Base-by-base conservation (phyloP, 305 asterid genomes). In the Caryopteris hybrid region DNA sequence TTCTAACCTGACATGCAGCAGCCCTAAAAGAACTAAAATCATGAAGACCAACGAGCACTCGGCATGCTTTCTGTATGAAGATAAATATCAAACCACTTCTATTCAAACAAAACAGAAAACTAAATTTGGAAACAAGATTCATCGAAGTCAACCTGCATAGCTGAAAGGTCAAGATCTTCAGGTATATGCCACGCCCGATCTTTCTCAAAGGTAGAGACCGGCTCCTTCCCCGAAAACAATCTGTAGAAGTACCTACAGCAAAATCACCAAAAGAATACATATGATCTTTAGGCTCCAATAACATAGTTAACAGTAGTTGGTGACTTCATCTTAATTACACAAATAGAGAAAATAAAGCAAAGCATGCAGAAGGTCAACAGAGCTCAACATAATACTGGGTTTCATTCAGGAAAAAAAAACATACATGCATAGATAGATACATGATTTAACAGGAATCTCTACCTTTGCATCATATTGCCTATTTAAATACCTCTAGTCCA, bases 1-100 rank as follows among this genome's bases (percentile, higher is more conserved):
- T 53, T 78, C 73, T 64, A 74, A 90, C 97, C 96, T 93, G 96
- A 78, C 98, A 93, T 17, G 79, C 91, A 77, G 95, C 85, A 62
- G 90, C 97, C 80, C 97, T 80, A 81, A 93, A 90, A 53, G 99
- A 90, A 75, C 96, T 87, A 83, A 93, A 93, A 81, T 93, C 99
- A 70, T 93, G 99, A 51, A 46, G 68, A 52, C 99, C 99, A 66
- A 81, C 75, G 66, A 93, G 94, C 78, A 90, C 80, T 66, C 75
- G 80, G 73, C 99, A 90, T 72, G 99, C 97, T 74, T 85, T 78
- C 99, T 93, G 90, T 71, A 76, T 8, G 65, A 76, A 7, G 48
- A 74, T 45, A 51, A 57, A 50, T 73, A 57, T 6, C 25, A 79
- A 61, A 25, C 16, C 61, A 67, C 10, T 56, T 74, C 33, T 25